Base-by-base conservation (phyloP, 805 yeast species). In the Pichia rugopelliculosa region DNA sequence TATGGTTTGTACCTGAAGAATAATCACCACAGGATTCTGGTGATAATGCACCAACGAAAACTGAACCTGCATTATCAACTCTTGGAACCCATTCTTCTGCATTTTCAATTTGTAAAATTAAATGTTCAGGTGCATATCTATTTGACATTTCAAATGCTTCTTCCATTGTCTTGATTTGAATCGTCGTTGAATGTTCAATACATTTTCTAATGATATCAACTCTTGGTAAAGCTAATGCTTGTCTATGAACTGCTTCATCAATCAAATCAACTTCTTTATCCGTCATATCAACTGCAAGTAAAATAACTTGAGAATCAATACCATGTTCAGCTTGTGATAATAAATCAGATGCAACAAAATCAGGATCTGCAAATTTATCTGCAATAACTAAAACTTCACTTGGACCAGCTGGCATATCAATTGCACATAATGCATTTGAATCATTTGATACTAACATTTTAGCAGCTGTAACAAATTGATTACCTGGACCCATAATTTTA, bases 391-490 rank as follows among this genome's bases (percentile, higher is more conserved):
- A 74, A 22, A 93, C 99, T 69, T 93, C 99, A 45, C 96, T 86
- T 25, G 99, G 99, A 10, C 99, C 99, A 23, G 99, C 99, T 43
- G 99, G 99, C 98, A 93, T 91, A 67, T 93, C 99, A 57, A 93
- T 93, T 17, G 96, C 86, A 63, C 96, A 93, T 60, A 90, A 72
- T 8, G 99, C 98, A 53, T 83, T 84, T 1, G 96, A 86, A 62
- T 93, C 99, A 61, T 93, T 95, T 59, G 91, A 93, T 44, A 95
- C 93, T 63, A 84, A 72, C 99, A 93, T 93, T 74, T 93, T 93
- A 39, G 99, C 99, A 39, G 99, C 98, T 18, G 99, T 93, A 45
- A 93, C 99, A 65, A 93, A 93, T 71, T 93, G 99, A 71, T 93
- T 93, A 51, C 99, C 99, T 22, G 99, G 99, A 42, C 99, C 99